phyloP scores from a whole-genome alignment of 108 stramenopile species.

The Fragilaria crotonensis region DNA sequence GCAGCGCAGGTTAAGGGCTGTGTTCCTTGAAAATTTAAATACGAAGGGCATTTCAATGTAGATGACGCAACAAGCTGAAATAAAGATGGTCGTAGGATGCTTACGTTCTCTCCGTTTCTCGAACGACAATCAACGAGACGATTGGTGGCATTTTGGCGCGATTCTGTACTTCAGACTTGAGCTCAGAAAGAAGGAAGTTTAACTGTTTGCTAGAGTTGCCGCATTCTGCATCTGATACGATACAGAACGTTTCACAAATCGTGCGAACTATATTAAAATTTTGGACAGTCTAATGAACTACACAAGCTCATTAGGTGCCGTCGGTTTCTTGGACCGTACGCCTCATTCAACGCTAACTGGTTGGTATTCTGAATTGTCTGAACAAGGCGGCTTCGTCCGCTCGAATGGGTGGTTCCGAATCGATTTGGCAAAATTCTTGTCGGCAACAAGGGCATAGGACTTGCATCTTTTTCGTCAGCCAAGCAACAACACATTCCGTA shows the following conservation, averaged over 20 bases:
- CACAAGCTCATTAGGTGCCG: background rate
- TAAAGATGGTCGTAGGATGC: too few species aligned
- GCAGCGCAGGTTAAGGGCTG: background rate
- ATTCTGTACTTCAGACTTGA: too few species aligned
- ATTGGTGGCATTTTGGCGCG: too few species aligned
- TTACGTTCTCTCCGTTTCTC: too few species aligned
- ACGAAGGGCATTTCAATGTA: too few species aligned
- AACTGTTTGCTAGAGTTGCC: too few species aligned
- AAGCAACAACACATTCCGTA: constrained; percentile 68
- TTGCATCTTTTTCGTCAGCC: constrained; percentile 59
- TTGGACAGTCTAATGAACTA: background rate
- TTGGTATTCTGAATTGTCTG: background rate
- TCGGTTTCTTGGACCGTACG: background rate
- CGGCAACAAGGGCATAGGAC: constrained; percentile 54
- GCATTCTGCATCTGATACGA: too few species aligned
- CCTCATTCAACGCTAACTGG: background rate
- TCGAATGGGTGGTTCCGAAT: background rate
- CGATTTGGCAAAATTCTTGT: constrained; percentile 31
- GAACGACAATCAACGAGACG: too few species aligned
- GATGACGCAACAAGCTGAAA: too few species aligned
- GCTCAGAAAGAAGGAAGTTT: too few species aligned
- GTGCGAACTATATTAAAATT: too few species aligned
- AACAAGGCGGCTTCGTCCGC: background rate
- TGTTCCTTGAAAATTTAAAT: background rate
- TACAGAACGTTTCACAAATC: too few species aligned